Percentiles rank a stretch among this genome's conserved stretches.
phyloP scores from a whole-genome alignment of 225 moss, liverwort and hornwort genomes.

The Thuidium tamariscinum region DNA sequence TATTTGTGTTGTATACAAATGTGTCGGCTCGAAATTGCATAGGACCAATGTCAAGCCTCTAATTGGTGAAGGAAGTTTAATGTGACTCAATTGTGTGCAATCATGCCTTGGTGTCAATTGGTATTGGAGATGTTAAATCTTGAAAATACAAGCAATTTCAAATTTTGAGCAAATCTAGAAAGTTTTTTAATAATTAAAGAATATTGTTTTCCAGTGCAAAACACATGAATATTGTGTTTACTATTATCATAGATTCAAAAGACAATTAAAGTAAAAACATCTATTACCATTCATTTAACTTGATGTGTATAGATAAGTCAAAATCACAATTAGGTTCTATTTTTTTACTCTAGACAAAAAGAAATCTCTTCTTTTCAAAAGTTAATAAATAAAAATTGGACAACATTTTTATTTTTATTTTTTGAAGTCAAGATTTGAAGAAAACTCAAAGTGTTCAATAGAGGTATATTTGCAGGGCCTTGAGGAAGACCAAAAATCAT shows the following conservation, averaged over 20 bases:
- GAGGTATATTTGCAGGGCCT: background rate
- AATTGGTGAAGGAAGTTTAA: background rate
- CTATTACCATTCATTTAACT: background rate
- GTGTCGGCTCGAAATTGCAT: background rate
- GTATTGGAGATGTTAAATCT: background rate
- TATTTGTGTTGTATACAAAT: no score
- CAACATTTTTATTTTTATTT: background rate
- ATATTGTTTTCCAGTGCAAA: background rate
- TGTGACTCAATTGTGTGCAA: background rate
- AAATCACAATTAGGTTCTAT: background rate
- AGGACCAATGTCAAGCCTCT: background rate
- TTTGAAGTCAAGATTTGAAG: background rate
- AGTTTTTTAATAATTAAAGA: background rate
- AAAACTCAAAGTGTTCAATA: background rate
- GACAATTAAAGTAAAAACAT: background rate
- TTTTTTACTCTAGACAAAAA: background rate
- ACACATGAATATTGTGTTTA: no score
- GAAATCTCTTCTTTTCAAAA: background rate
- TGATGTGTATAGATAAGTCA: background rate
- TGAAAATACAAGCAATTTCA: background rate
- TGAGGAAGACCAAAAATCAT: background rate
- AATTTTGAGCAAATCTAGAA: background rate
- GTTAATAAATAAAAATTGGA: background rate
- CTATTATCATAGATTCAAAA: fast-evolving
- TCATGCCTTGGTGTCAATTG: background rate